Evolutionary conservation across 306 rosid species (phyloP).

Genomic region (Dalbergia cochinchinensis): DNA sequence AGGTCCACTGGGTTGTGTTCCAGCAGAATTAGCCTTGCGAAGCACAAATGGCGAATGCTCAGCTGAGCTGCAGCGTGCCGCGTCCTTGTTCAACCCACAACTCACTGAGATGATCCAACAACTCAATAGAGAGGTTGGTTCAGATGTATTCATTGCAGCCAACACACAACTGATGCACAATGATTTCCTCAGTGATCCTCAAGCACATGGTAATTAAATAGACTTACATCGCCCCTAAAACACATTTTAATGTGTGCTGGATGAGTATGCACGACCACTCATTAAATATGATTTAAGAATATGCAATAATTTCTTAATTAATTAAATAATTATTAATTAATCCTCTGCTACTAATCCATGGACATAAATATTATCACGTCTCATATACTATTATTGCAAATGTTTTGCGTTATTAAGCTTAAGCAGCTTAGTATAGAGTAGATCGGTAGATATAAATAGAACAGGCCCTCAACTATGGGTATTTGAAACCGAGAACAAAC

Average conservation of each 20-base stretch:
- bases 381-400: neutral
- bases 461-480: neutral
- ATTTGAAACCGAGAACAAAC: too few relatives aligned
- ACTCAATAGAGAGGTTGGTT: slow-evolving; percentile 56
- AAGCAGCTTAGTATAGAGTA: neutral
- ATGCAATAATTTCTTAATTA: too few relatives aligned
- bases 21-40: slow-evolving; percentile 64
- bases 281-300: too few relatives aligned
- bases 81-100: slow-evolving; percentile 60
- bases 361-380: neutral
- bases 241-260: too few relatives aligned
- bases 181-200: slow-evolving; percentile 59
- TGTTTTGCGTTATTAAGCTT: too few relatives aligned
- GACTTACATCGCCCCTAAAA: too few relatives aligned
- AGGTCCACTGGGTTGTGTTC: slow-evolving; percentile 71
- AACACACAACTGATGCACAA: slow-evolving; percentile 55
- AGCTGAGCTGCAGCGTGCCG: slow-evolving; percentile 57
- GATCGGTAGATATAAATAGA: neutral
- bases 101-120: slow-evolving; percentile 48
- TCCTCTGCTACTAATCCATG: too few relatives aligned
- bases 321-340: neutral
- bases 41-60: slow-evolving; percentile 63
- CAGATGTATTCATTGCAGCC: slow-evolving; percentile 55
- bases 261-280: too few relatives aligned
- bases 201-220: slow-evolving; percentile 53